Evolutionary conservation across 345 rosid genomes (phyloP).

Genomic region (Citrus reticulata): DNA sequence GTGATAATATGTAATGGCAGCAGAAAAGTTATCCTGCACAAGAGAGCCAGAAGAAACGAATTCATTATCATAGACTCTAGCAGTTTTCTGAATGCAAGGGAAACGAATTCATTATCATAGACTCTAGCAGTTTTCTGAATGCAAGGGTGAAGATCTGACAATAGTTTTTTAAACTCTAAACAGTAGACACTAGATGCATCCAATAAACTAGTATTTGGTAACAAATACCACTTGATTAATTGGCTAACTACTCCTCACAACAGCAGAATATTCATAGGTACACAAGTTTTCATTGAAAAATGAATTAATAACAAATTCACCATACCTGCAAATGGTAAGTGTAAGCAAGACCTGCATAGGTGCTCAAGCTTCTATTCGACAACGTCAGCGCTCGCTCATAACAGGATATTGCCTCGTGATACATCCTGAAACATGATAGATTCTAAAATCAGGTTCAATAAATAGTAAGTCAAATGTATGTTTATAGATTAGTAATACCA

Average conservation of each 20-base stretch:
- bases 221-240: not conserved
- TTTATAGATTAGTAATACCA: not conserved
- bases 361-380: constrained; percentile 81
- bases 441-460: constrained; percentile 16
- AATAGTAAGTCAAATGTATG: not conserved
- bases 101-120: not conserved
- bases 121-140: not conserved
- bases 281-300: not conserved
- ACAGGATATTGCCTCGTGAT: constrained; percentile 60
- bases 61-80: not conserved
- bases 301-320: not conserved
- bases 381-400: constrained; percentile 87
- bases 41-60: constrained; percentile 3
- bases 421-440: constrained; percentile 49
- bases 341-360: constrained; percentile 95
- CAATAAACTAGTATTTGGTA: not conserved
- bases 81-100: not conserved
- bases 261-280: not conserved
- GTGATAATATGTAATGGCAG: constrained; percentile 82
- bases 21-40: constrained; percentile 69
- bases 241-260: not conserved
- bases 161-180: not conserved
- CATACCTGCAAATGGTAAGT: constrained; percentile 64
- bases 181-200: not conserved
- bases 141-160: not conserved